Evolutionary conservation across 2,329 filamentous ascomycete species (phyloP), one percentile per base, ranked within the genome.

Genomic region (Clonostachys solani): DNA sequence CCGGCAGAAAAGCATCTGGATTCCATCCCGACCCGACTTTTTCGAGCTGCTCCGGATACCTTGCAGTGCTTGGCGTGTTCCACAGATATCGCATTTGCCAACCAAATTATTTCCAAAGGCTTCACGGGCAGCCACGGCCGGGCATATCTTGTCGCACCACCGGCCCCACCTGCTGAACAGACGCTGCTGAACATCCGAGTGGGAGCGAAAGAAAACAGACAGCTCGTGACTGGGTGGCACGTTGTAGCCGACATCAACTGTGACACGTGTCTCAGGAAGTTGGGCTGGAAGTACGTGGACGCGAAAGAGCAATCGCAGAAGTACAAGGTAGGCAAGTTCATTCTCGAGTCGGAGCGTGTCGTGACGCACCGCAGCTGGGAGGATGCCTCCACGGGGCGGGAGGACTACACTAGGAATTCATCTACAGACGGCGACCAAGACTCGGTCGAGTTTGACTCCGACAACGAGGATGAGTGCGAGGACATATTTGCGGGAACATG

Each of bases 291-390:
- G 62, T 87, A 87, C 56, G 72, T 86, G 40, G 78, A 83, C 59
- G 82, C 83, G 2, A 74, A 73, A 50, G 78, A 85, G 54, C 57
- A 67, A 47, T 64, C 70, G 42, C 83, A 86, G 60, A 75, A 73
- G 58, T 87, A 87, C 69, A 87, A 87, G 63, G 72, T 86, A 44
- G 82, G 82, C 54, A 86, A 86, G 61, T 86, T 80, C 59, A 86
- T 86, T 33, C 61, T 87, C 37, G 83, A 87, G 66, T 80, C 76
- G 37, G 74, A 77, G 59, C 68, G 79, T 46, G 76, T 84, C 15
- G 69, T 78, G 19, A 67, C 72, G 12, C 68, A 71, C 42, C 70
- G 72, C 34, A 67, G 63, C 46, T 86, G 81, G 81, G 81, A 65
- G 47, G 62, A 67, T 43, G 36, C 15, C 36, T 38, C 12, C 4